Conservation (phyloP, 106 monocot species). For the Allium cepa region DNA sequence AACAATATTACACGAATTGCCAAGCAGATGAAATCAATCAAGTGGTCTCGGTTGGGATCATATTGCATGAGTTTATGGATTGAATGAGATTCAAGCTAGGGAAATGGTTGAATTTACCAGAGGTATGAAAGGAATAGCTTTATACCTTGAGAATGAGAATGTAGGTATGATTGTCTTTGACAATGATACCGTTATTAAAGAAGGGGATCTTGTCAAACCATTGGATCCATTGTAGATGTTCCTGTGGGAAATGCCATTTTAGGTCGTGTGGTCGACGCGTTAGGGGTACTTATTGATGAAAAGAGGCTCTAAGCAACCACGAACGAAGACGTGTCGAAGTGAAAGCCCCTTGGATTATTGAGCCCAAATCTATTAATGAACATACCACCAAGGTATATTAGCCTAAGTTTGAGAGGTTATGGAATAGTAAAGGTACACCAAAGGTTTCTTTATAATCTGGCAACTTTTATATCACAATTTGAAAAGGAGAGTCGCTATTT, state of each 20-base stretch:
- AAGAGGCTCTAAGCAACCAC: neutral
- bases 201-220: neutral
- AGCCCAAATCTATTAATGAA: neutral
- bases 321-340: neutral
- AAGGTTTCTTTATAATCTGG: no score
- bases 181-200: neutral
- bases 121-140: conserved; percentile 10
- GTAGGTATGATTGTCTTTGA: neutral
- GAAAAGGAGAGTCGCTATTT: no score
- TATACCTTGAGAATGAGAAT: neutral
- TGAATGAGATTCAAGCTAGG: conserved; percentile 10
- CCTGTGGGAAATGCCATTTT: neutral
- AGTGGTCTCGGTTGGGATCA: no score
- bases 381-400: no score
- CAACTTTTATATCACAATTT: no score
- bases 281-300: neutral
- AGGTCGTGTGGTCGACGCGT: neutral
- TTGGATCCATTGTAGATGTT: neutral
- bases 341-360: neutral
- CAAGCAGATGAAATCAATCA: no score
- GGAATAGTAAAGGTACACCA: no score
- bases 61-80: conserved; percentile 5
- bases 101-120: conserved; percentile 9
- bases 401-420: no score
- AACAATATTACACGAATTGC: no score